Percentiles rank a stretch among this genome's conserved stretches.
phyloP scores from a whole-genome alignment of 192 early-diverging fungal genomes.

The Umbelopsis isabellina region DNA sequence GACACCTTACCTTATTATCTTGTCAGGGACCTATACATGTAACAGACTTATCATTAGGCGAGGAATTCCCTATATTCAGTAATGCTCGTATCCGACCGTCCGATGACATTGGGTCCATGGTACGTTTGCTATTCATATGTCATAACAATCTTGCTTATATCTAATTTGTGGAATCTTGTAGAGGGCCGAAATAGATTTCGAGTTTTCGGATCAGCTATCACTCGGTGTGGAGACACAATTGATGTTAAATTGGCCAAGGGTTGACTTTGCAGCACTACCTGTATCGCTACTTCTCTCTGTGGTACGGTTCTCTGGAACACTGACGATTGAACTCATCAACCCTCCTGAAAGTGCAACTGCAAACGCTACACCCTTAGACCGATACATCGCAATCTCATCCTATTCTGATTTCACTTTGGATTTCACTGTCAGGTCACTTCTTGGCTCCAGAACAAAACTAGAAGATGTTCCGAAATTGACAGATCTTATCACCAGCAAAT shows the following conservation, averaged over 20 bases:
- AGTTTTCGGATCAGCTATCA: slow-evolving; percentile 91
- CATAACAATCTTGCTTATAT: slow-evolving; percentile 53
- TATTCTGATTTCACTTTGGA: slow-evolving; percentile 79
- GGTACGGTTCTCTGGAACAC: slow-evolving; percentile 87
- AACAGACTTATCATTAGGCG: slow-evolving; percentile 57
- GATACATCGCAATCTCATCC: slow-evolving; percentile 56
- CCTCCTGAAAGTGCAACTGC: slow-evolving; percentile 35
- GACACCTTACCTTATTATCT: neutral
- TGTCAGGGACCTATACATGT: slow-evolving; percentile 61
- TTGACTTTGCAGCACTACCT: slow-evolving; percentile 87
- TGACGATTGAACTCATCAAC: slow-evolving; percentile 47
- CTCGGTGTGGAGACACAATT: slow-evolving; percentile 91
- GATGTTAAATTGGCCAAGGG: slow-evolving; percentile 94
- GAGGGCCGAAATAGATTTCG: slow-evolving; percentile 81
- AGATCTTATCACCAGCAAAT: slow-evolving; percentile 74
- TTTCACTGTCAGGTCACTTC: slow-evolving; percentile 85
- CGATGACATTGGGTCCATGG: slow-evolving; percentile 53
- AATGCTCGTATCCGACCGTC: slow-evolving; percentile 59
- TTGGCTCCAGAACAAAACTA: slow-evolving; percentile 96
- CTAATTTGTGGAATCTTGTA: slow-evolving; percentile 22
- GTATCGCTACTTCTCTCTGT: slow-evolving; percentile 86
- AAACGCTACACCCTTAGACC: slow-evolving; percentile 40
- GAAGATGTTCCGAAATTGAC: slow-evolving; percentile 96
- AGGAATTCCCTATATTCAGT: slow-evolving; percentile 61
- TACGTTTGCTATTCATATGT: slow-evolving; percentile 22